Evolutionary conservation across 805 yeast species (phyloP), one percentile per base, ranked within the genome.

Genomic region (Pichia thaimueangensis): DNA sequence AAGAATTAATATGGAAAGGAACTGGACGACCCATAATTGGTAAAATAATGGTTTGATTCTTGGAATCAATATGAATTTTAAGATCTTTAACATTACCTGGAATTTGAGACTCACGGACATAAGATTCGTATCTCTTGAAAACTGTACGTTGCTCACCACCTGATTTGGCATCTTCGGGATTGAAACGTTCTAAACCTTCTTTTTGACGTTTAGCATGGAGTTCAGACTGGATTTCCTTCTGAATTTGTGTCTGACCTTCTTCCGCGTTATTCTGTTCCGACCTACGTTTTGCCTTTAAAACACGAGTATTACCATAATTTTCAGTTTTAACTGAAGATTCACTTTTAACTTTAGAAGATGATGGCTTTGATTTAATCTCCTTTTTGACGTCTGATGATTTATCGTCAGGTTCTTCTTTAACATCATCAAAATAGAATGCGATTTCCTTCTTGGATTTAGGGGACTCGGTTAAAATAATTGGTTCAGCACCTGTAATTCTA

Each of bases 21-120:
- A 93, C 97, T 1, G 97, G 97, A 56, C 97, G 75, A 49, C 98
- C 98, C 56, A 82, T 77, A 45, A 91, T 83, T 39, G 98, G 98
- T 45, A 91, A 68, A 47, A 91, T 77, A 43, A 91, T 83, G 1
- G 97, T 85, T 64, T 89, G 96, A 45, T 84, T 76, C 56, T 85
- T 86, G 60, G 78, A 72, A 60, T 91, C 98, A 45, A 93, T 88
- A 59, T 83, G 89, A 47, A 91, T 79, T 58, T 80, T 80, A 60
- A 93, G 70, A 59, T 89, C 96, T 55, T 81, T 78, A 16, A 88
- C 94, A 53, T 76, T 75, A 29, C 70, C 65, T 31, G 98, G 97
- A 49, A 91, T 81, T 69, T 93, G 97, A 3, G 93, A 71, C 59
- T 91, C 98, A 54, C 97, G 74, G 39, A 89, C 80, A 62, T 91